These are phyloP conservation scores for Lactarius hengduanensis DNA, from an alignment of 768 basidiomycete species.

Conservation along the genomic window DNA sequence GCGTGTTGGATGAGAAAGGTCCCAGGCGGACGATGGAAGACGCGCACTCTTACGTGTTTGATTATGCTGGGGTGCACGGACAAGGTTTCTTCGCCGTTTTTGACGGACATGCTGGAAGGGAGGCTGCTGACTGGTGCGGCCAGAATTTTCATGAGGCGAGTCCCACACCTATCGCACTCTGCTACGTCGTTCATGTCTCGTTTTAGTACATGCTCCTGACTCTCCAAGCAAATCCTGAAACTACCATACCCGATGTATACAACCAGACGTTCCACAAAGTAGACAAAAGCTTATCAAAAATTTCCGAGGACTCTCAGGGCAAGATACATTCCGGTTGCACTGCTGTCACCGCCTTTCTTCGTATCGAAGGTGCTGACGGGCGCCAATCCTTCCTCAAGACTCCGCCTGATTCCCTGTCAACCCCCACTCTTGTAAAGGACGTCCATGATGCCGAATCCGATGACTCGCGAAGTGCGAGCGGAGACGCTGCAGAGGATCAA, in stretches of 20 bases:
- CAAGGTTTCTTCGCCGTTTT: constrained; percentile 99
- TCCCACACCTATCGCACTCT: not conserved
- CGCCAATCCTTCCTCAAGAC: constrained; percentile 59
- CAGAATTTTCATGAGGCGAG: constrained; percentile 89
- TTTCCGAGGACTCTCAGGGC: constrained; percentile 84
- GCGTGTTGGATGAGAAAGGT: constrained; percentile 82
- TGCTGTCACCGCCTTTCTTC: constrained; percentile 92
- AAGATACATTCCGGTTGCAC: constrained; percentile 97
- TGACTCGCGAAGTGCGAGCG: constrained; percentile 14
- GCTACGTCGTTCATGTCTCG: constrained; percentile 15
- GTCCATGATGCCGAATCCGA: constrained; percentile 3
- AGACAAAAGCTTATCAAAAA: constrained; percentile 75
- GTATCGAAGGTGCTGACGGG: constrained; percentile 81
- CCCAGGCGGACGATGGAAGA: constrained; percentile 96
- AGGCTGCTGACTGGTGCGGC: constrained; percentile 99
- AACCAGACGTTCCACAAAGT: constrained; percentile 95
- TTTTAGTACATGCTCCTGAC: constrained; percentile 62
- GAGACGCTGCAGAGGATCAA: constrained; percentile 17
- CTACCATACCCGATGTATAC: constrained; percentile 79
- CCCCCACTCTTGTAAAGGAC: constrained; percentile 11
- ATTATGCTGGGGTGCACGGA: constrained; percentile 86
- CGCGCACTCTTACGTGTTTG: constrained; percentile 92
- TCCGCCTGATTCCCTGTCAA: constrained; percentile 6
- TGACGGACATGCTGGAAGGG: constrained; percentile 97
- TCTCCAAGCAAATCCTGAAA: constrained; percentile 56